Base-by-base conservation (phyloP, 2,329 filamentous ascomycete species). In the Ophiosphaerella narmari region DNA sequence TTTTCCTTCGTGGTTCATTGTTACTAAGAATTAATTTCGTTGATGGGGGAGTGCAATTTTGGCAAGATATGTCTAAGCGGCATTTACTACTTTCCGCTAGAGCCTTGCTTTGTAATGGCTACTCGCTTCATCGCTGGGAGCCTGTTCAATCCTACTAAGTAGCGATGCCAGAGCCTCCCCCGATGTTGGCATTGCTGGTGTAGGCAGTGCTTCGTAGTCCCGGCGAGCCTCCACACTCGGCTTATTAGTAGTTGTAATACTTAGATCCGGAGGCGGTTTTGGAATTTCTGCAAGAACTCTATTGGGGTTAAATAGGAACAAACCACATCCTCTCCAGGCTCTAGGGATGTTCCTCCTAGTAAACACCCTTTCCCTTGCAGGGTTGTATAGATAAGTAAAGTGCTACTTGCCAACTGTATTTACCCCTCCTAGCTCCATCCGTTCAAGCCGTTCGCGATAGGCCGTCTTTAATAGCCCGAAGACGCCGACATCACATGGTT, bases 251-350 rank as follows among this genome's bases (percentile, higher is more conserved):
- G 4, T 37, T 7, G 2, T 13, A 16, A 2, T 4, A 36, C 2
- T 9, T 7, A 36, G 13, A 16, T 9, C 7, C 1, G 13, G 5
- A 7, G 7, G 8, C 4, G 13, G 34, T n/a, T 36, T 36, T 2
- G 34, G 7, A 7, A n/a, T 36, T 7, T 9, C 7, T 37, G 45
- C 57, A 7, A 71, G 57, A 31, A 71, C 67, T 53, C 55, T 66
- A 16, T 67, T 37, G 59, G 51, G 66, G 46, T 70, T 67, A 42
- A 68, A 69, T 14, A 57, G 66, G 37, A 54, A 62, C 23, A 68
- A 52, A 26, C 67, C 57, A 34, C 51, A 55, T 39, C 48, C 60
- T 43, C 59, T 51, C 51, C 43, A 72, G 2, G 55, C 65, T 21
- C 59, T 43, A 9, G 40, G 55, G 47, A 71, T 70, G 46, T 72